Evolutionary conservation across 2,329 filamentous ascomycete genomes (phyloP).

Genomic region (Scedosporium apiospermum): DNA sequence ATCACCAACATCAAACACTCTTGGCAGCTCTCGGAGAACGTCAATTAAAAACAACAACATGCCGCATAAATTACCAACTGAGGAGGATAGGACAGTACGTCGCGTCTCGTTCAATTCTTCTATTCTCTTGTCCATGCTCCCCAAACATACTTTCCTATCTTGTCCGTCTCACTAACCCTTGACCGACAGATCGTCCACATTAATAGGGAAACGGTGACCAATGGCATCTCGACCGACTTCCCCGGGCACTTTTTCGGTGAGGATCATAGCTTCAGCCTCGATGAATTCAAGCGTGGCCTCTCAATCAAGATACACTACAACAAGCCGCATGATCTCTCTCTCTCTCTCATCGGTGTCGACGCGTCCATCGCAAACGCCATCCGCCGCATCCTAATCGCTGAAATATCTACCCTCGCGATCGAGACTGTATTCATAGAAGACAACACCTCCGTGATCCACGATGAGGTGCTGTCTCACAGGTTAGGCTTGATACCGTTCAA

Average conservation of each 20-base stretch:
- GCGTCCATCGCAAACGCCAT: slow-evolving; percentile 94
- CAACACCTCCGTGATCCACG: slow-evolving; percentile 96
- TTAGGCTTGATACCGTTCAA: slow-evolving; percentile 85
- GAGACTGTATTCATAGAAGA: slow-evolving; percentile 89
- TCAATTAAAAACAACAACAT: slow-evolving; percentile 19
- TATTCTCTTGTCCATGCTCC: not conserved
- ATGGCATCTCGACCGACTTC: slow-evolving; percentile 84
- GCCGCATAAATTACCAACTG: slow-evolving; percentile 34
- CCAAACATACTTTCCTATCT: not conserved
- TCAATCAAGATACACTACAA: slow-evolving; percentile 78
- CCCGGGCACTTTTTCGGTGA: slow-evolving; percentile 86
- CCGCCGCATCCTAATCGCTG: slow-evolving; percentile 87
- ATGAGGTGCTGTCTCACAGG: slow-evolving; percentile 87
- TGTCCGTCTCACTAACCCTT: not conserved
- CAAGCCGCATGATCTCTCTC: slow-evolving; percentile 65
- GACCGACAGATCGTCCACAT: slow-evolving; percentile 65
- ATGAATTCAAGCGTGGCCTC: slow-evolving; percentile 62
- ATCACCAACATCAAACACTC: slow-evolving; percentile 11
- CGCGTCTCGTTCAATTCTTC: slow-evolving; percentile 35
- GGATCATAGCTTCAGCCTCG: slow-evolving; percentile 69
- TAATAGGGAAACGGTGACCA: slow-evolving; percentile 80
- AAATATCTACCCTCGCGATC: slow-evolving; percentile 89
- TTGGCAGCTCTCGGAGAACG: not conserved
- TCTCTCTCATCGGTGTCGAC: slow-evolving; percentile 87
- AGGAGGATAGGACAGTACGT: slow-evolving; percentile 51